phyloP scores from a whole-genome alignment of 1,139 yeast genomes.

The Zygotorulaspora mrakii region DNA sequence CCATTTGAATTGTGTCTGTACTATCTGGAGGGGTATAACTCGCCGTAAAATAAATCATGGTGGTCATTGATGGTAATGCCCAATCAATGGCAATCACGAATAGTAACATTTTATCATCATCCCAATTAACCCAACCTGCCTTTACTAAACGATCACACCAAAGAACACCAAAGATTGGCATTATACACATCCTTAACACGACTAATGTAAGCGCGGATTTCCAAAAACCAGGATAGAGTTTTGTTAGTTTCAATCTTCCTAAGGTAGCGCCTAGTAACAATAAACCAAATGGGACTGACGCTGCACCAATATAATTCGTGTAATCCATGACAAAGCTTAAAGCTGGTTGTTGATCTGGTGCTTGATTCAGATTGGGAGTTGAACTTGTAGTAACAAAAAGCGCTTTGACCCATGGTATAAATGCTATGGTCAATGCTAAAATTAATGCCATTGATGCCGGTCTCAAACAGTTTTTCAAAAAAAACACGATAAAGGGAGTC shows the following conservation, averaged over 20 bases:
- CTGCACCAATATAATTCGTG: constrained; percentile 73
- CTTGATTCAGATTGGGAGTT: constrained; percentile 48
- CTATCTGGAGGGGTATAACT: constrained; percentile 62
- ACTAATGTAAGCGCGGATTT: constrained; percentile 48
- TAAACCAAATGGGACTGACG: constrained; percentile 85
- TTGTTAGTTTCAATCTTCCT: constrained; percentile 59
- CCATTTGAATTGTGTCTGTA: constrained; percentile 64
- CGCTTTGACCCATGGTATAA: constrained; percentile 85
- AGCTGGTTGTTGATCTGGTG: constrained; percentile 84
- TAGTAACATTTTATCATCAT: constrained; percentile 51
- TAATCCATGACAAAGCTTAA: constrained; percentile 80
- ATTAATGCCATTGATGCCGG: constrained; percentile 70
- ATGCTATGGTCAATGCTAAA: constrained; percentile 58
- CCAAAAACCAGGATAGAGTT: constrained; percentile 70
- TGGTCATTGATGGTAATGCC: constrained; percentile 70
- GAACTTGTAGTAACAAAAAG: constrained; percentile 51
- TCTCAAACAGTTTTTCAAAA: constrained; percentile 58
- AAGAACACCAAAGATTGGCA: constrained; percentile 61
- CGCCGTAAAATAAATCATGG: constrained; percentile 70
- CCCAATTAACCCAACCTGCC: constrained; percentile 48
- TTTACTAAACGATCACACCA: constrained; percentile 49
- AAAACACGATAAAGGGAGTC: constrained; percentile 33
- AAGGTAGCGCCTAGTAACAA: constrained; percentile 81
- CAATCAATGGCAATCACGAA: constrained; percentile 67
- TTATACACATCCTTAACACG: constrained; percentile 46